Percentiles rank a stretch among this genome's conserved stretches.
Evolutionary conservation across 2,329 filamentous ascomycete species (phyloP).

Genomic region (Fusarium palustre): DNA sequence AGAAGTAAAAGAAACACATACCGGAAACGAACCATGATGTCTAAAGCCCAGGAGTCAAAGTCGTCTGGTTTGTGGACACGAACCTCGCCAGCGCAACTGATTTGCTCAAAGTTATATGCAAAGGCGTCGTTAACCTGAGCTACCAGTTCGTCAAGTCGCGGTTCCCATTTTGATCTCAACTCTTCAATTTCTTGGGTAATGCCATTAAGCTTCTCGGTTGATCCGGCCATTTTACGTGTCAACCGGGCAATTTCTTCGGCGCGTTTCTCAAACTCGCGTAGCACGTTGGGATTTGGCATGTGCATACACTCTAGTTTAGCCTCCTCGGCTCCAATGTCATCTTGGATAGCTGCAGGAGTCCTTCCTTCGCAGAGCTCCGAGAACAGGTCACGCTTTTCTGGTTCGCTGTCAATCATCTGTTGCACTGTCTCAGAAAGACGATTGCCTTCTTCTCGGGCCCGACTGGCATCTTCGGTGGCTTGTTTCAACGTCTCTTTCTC

Average conservation of each 20-base stretch:
- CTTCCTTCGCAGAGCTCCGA: conserved; percentile 60
- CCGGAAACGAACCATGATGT: conserved; percentile 96
- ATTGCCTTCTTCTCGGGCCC: conserved; percentile 51
- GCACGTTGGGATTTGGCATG: conserved; percentile 78
- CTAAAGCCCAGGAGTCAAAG: conserved; percentile 93
- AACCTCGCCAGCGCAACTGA: conserved; percentile 93
- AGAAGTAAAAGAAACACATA: conserved; percentile 54
- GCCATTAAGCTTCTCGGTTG: conserved; percentile 65
- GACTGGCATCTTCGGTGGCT: conserved; percentile 55
- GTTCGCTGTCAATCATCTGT: conserved; percentile 54
- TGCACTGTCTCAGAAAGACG: conserved; percentile 53
- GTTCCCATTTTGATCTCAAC: conserved; percentile 83
- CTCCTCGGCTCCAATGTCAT: conserved; percentile 78
- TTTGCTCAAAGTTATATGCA: conserved; percentile 91
- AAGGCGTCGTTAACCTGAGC: conserved; percentile 89
- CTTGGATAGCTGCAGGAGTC: conserved; percentile 72
- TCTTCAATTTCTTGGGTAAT: conserved; percentile 70
- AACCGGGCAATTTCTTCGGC: conserved; percentile 75
- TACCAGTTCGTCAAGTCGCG: conserved; percentile 80
- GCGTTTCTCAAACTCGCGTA: conserved; percentile 82
- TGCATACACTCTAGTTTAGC: conserved; percentile 84
- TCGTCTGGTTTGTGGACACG: conserved; percentile 89
- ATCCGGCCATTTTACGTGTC: conserved; percentile 66
- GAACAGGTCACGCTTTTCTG: conserved; percentile 57
- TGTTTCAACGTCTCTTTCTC: conserved; percentile 54